Conservation (phyloP, 2,329 filamentous ascomycete genomes). For the Diaporthe sp. region DNA sequence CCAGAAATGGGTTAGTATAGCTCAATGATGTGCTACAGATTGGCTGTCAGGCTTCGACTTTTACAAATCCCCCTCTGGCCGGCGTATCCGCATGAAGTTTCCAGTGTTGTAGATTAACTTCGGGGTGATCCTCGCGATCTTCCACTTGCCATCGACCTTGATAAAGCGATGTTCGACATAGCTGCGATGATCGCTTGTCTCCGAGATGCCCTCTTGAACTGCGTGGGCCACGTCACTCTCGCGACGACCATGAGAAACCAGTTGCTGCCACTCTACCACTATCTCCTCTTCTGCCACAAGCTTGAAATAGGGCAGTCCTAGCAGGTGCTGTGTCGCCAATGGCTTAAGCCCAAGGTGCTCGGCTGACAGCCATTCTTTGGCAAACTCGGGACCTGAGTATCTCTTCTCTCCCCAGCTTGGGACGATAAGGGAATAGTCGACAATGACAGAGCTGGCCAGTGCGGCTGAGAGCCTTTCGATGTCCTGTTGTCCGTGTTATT, state of each 20-base stretch:
- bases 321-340: constrained; percentile 4
- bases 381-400: neutral
- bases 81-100: constrained; percentile 5
- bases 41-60: neutral
- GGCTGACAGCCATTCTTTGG: constrained; percentile 2
- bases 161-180: constrained; percentile 1
- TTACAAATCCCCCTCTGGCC: neutral
- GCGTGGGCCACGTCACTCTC: neutral
- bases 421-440: constrained; percentile 1
- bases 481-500: neutral
- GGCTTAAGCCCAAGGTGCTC: constrained; percentile 9
- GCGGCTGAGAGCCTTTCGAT: neutral
- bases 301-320: constrained; percentile 7
- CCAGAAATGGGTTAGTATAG: neutral
- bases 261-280: constrained; percentile 16
- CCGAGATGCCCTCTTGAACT: neutral
- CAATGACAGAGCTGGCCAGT: neutral
- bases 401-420: constrained; percentile 17
- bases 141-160: constrained; percentile 13
- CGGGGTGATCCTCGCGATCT: constrained; percentile 1
- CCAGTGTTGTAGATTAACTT: constrained; percentile 7
- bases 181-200: constrained; percentile 10
- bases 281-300: constrained; percentile 1
- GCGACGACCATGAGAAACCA: constrained; percentile 7
- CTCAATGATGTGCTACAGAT: neutral